Evolutionary conservation across 306 rosid species (phyloP), one percentile per base, ranked within the genome.

Genomic region (Vigna angularis): DNA sequence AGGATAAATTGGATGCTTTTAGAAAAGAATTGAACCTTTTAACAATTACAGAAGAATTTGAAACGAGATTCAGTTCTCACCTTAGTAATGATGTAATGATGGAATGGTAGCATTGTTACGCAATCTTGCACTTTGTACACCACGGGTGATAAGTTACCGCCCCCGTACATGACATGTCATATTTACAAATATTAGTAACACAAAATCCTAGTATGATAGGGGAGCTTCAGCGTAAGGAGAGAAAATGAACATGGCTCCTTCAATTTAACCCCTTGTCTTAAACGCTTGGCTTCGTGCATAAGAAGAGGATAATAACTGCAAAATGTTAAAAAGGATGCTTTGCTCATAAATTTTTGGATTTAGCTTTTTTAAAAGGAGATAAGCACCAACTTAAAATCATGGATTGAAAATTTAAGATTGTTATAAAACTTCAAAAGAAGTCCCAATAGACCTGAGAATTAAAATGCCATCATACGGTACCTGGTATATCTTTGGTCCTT

Each of bases 401-500:
- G 16, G 22, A 62, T 17, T 34, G 49, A n/a, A 30, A 30, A 30
- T 3, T 30, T n/a, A 36, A 6, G 18, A 32, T 32, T 30, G 45
- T 30, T 6, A 65, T 40, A 40, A 20, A 58, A 15, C 12, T 11
- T 32, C 4, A 48, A 20, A 66, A 66, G 36, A 69, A 75, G 59
- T 1, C 9, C 22, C 42, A 68, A 14, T 2, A 62, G 61, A 57
- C 72, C 32, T 47, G 53, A 50, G 45, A 38, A 49, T 32, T 7
- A 48, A 76, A 79, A 74, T 78, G 68, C 3, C 66, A 75, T 30
- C 73, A 9, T 78, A 9, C 13, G 47, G 13, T 42, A 92, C 98
- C 98, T 95, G 99, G 77, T 87, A 95, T 55, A 91, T 92, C 82
- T 91, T 95, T 50, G 94, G 89, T 30, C 98, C 99, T 77, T 91